Percentiles rank a stretch among this genome's conserved stretches.
Conservation (phyloP, 2,329 filamentous ascomycete genomes). For the Penicillium frequentans region DNA sequence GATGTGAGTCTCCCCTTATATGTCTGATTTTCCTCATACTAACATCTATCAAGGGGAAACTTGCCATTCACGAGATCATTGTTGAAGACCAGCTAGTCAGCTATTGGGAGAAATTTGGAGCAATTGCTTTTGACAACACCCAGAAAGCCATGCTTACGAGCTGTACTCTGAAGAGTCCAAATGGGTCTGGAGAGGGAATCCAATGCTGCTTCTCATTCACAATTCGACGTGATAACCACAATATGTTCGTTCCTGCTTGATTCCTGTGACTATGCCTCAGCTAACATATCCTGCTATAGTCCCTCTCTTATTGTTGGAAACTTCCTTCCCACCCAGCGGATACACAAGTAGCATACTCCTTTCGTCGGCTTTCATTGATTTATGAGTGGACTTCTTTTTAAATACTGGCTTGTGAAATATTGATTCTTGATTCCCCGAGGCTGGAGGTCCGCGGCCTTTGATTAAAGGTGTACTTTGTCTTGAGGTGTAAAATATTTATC, state of each 20-base stretch:
- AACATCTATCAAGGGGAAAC: constrained; percentile 67
- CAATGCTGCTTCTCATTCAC: constrained; percentile 98
- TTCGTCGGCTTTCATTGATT: background rate
- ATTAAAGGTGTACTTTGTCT: background rate
- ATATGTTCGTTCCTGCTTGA: constrained; percentile 69
- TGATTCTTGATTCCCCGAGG: constrained; percentile 19
- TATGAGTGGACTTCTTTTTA: background rate
- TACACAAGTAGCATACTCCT: constrained; percentile 35
- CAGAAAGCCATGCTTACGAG: constrained; percentile 96
- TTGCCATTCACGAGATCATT: constrained; percentile 92
- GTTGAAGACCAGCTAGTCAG: constrained; percentile 92
- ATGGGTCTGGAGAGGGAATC: constrained; percentile 70
- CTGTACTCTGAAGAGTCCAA: constrained; percentile 83
- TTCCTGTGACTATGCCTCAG: background rate
- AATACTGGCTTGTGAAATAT: constrained; percentile 1
- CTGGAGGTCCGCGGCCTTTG: constrained; percentile 8
- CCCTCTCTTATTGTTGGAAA: constrained; percentile 95
- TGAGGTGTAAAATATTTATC: background rate
- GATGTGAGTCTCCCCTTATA: constrained; percentile 66
- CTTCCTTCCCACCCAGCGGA: constrained; percentile 82
- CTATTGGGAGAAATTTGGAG: constrained; percentile 99
- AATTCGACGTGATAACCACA: constrained; percentile 89
- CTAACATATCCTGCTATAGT: constrained; percentile 48
- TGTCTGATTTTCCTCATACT: background rate
- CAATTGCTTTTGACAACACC: constrained; percentile 89